phyloP scores from a whole-genome alignment of 1,284 basidiomycete species.

The Cutaneotrichosporon dermatis region DNA sequence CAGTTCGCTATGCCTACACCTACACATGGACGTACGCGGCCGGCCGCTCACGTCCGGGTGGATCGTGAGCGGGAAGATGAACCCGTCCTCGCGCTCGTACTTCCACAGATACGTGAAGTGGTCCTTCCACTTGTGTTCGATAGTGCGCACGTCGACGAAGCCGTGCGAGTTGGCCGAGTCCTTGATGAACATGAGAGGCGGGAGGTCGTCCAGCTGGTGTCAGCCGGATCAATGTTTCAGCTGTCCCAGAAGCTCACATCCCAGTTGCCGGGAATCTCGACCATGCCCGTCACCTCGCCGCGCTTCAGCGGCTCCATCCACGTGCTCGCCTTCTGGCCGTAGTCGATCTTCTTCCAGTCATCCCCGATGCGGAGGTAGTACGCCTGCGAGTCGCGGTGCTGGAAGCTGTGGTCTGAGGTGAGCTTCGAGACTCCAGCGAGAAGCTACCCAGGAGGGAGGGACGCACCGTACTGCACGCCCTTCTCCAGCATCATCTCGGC shows the following conservation, averaged over 20 bases:
- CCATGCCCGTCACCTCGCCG: constrained; percentile 64
- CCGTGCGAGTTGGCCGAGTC: constrained; percentile 63
- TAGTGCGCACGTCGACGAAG: constrained; percentile 64
- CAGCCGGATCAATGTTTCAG: constrained; percentile 44
- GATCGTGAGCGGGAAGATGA: constrained; percentile 30
- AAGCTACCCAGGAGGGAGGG: too few relatives aligned
- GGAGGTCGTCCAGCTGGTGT: constrained; percentile 55
- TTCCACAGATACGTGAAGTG: constrained; percentile 64
- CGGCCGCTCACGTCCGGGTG: constrained; percentile 57
- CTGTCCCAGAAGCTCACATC: constrained; percentile 8
- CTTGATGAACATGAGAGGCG: constrained; percentile 73
- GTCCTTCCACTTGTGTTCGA: constrained; percentile 73
- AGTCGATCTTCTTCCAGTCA: constrained; percentile 70
- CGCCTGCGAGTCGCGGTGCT: constrained; percentile 58
- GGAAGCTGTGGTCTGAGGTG: constrained; percentile 55
- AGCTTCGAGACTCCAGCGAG: neutral
- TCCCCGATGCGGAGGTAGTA: constrained; percentile 68
- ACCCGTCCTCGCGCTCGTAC: constrained; percentile 40
- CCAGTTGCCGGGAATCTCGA: constrained; percentile 72
- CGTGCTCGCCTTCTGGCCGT: constrained; percentile 56
- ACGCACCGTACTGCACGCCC: constrained; percentile 66
- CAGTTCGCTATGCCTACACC: neutral
- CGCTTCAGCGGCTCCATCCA: constrained; percentile 72
- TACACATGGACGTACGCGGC: constrained; percentile 30
- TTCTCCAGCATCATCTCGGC: constrained; percentile 65